Evolutionary conservation across 305 asterid species (phyloP).

Genomic region (Salvia sclarea): DNA sequence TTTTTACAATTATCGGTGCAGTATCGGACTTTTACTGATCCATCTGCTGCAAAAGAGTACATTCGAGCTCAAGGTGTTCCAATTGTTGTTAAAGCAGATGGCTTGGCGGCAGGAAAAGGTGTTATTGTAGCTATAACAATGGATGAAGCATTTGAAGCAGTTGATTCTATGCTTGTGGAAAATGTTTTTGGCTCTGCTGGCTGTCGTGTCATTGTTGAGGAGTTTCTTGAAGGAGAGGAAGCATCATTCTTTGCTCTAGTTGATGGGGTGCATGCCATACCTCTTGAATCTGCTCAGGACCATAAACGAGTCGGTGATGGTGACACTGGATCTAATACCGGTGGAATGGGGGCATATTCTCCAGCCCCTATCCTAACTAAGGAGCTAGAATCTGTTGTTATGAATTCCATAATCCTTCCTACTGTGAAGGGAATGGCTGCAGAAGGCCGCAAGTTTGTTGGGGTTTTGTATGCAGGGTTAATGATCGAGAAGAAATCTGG

Average conservation of each 20-base stretch:
- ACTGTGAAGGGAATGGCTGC: conserved; percentile 93
- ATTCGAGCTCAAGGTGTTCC: conserved; percentile 79
- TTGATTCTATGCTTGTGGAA: conserved; percentile 84
- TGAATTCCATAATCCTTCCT: conserved; percentile 84
- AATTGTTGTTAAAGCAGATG: conserved; percentile 91
- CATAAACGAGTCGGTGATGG: conserved; percentile 98
- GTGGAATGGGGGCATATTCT: conserved; percentile 99
- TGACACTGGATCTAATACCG: conserved; percentile 92
- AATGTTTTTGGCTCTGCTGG: conserved; percentile 87
- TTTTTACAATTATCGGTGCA: conserved; percentile 39
- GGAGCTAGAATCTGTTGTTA: conserved; percentile 74
- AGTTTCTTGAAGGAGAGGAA: conserved; percentile 93
- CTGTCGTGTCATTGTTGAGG: conserved; percentile 73
- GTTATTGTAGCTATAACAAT: conserved; percentile 82
- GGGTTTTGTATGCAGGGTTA: conserved; percentile 91
- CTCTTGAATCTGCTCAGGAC: conserved; percentile 96
- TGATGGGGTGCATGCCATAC: conserved; percentile 91
- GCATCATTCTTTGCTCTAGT: conserved; percentile 93
- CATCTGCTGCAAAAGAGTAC: conserved; percentile 72
- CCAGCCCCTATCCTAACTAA: conserved; percentile 93
- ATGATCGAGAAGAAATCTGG: conserved; percentile 94
- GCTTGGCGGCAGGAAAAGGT: conserved; percentile 98
- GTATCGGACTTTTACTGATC: conserved; percentile 79
- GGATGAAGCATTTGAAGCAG: conserved; percentile 84
- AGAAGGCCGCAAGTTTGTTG: conserved; percentile 93